Conservation (phyloP, 1,284 basidiomycete genomes). For the Ustilago xerochloae region DNA sequence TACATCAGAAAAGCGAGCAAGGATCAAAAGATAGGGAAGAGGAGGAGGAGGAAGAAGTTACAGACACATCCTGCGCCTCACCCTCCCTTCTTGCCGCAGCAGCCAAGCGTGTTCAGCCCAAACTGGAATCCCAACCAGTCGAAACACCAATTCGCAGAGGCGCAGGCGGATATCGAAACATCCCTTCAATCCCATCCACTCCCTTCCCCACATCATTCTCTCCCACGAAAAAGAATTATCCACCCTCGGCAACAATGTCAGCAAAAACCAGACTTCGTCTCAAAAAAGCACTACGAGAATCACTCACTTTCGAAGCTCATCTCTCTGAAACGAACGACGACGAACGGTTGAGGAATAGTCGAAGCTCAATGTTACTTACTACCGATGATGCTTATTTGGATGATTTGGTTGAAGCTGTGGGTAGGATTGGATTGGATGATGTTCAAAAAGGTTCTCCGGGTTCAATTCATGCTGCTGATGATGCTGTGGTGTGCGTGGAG, state of each 20-base stretch:
- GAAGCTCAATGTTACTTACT: conserved; percentile 30
- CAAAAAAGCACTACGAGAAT: conserved; percentile 34
- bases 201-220: conserved; percentile 7
- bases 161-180: conserved; percentile 9
- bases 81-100: conserved; percentile 36
- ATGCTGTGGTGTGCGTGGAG: too few species aligned
- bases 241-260: conserved; percentile 27
- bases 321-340: conserved; percentile 4
- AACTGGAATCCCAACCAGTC: neutral
- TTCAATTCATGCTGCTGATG: too few species aligned
- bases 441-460: too few species aligned
- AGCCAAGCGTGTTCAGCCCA: neutral
- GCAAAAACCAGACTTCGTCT: conserved; percentile 23
- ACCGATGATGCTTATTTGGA: conserved; percentile 36
- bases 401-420: conserved; percentile 36
- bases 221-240: neutral
- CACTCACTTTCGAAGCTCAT: conserved; percentile 32
- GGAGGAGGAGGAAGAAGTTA: conserved; percentile 10
- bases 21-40: neutral
- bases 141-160: conserved; percentile 18
- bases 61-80: conserved; percentile 22
- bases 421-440: conserved; percentile 29
- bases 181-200: conserved; percentile 19
- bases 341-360: conserved; percentile 7
- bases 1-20: too few species aligned